These are phyloP conservation scores for Cnidoscolus chayamansa DNA, from an alignment of 441 rosid species.

Conservation along the genomic window DNA sequence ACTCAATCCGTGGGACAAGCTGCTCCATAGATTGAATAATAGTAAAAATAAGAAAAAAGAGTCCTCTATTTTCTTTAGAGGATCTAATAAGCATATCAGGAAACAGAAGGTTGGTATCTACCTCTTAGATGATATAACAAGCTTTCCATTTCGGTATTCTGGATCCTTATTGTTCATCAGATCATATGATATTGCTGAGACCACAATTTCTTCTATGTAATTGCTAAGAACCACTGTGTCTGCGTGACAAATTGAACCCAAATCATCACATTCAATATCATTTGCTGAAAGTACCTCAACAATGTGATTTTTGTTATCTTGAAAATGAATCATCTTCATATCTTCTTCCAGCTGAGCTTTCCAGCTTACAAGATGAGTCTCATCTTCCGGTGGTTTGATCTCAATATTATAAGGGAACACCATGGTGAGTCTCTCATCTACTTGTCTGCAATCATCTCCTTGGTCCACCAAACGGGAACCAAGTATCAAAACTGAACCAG, in stretches of 20 bases:
- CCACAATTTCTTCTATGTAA: slow-evolving; percentile 82
- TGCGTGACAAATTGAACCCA: slow-evolving; percentile 72
- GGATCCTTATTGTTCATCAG: slow-evolving; percentile 71
- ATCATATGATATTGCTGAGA: slow-evolving; percentile 86
- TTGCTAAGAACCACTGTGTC: slow-evolving; percentile 71
- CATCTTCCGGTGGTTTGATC: slow-evolving; percentile 84
- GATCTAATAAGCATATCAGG: not conserved
- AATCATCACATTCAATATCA: slow-evolving; percentile 82
- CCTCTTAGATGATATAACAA: slow-evolving; percentile 82
- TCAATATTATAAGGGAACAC: slow-evolving; percentile 78
- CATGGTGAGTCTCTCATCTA: slow-evolving; percentile 58
- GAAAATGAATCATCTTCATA: slow-evolving; percentile 76
- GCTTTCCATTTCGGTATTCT: slow-evolving; percentile 91
- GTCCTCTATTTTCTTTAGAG: not conserved
- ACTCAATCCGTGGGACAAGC: slow-evolving; percentile 89
- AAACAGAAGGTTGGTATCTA: slow-evolving; percentile 21
- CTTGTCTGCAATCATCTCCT: slow-evolving; percentile 58
- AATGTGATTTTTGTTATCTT: slow-evolving; percentile 91
- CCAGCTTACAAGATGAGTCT: slow-evolving; percentile 73
- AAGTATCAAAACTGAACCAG: slow-evolving; percentile 71
- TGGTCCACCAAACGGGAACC: slow-evolving; percentile 75
- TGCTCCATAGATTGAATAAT: slow-evolving; percentile 32
- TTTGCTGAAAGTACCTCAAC: slow-evolving; percentile 86
- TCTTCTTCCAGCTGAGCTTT: slow-evolving; percentile 83
- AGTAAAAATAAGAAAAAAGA: not conserved